These are phyloP conservation scores for Rhodotorula sp. DNA, from an alignment of 1,284 basidiomycete species.

Conservation along the genomic window DNA sequence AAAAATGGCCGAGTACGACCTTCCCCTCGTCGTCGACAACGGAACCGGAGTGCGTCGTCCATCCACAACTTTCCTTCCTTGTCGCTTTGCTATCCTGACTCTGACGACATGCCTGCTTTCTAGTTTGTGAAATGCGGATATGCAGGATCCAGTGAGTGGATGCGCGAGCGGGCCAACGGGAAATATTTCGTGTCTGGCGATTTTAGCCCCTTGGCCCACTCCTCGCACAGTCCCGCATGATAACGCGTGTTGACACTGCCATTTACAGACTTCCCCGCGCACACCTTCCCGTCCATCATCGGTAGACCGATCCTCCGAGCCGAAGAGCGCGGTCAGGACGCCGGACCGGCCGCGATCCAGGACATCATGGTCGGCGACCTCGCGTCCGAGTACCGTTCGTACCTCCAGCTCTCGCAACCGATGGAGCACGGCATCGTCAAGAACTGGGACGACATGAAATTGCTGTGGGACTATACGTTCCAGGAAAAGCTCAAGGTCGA, in stretches of 20 bases:
- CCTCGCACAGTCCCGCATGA: not conserved
- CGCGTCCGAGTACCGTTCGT: constrained; percentile 88
- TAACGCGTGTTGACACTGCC: constrained; percentile 24
- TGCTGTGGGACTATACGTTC: constrained; percentile 98
- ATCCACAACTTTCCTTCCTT: not conserved
- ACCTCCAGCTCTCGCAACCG: constrained; percentile 93
- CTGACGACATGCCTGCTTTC: not conserved
- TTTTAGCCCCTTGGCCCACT: not conserved
- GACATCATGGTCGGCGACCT: constrained; percentile 73
- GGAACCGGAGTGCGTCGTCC: constrained; percentile 82
- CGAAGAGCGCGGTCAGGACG: constrained; percentile 75
- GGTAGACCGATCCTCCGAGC: constrained; percentile 95
- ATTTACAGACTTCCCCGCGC: constrained; percentile 78
- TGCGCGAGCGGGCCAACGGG: not conserved
- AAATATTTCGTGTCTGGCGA: not conserved
- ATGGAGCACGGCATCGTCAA: constrained; percentile 99
- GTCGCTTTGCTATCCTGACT: no score
- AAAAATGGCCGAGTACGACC: constrained; percentile 29
- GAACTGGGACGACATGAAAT: constrained; percentile 99
- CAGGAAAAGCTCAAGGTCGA: constrained; percentile 90
- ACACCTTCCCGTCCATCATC: constrained; percentile 96
- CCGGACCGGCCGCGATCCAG: constrained; percentile 65
- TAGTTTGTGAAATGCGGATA: constrained; percentile 99
- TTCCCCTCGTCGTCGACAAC: constrained; percentile 90
- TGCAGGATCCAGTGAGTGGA: constrained; percentile 69